Conservation (phyloP, 208 protist genomes). For the Naegleria lovaniensis region DNA sequence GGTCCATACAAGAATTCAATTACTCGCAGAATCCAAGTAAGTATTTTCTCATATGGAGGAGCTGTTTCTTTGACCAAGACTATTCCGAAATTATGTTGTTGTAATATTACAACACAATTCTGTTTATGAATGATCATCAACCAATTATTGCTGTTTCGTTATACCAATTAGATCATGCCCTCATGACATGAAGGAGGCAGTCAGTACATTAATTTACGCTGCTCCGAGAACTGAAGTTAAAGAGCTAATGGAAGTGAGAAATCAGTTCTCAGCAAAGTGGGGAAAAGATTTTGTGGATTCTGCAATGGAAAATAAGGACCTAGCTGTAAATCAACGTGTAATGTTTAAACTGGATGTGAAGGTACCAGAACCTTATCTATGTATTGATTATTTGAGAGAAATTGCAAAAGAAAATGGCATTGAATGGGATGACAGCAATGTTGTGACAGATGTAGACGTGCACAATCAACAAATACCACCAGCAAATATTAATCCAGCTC, state of each 20-base stretch:
- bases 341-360: slow-evolving; percentile 16
- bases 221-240: slow-evolving; percentile 2
- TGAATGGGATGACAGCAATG: slow-evolving; percentile 7
- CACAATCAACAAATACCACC: background rate
- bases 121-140: too few relatives aligned
- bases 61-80: too few relatives aligned
- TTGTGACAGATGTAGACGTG: background rate
- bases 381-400: slow-evolving; percentile 18
- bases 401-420: slow-evolving; percentile 17
- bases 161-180: background rate
- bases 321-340: background rate
- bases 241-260: background rate
- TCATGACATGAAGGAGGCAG: slow-evolving; percentile 19
- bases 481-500: too few relatives aligned
- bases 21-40: background rate
- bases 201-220: slow-evolving; percentile 9
- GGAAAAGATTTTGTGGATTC: background rate
- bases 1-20: background rate
- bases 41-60: too few relatives aligned
- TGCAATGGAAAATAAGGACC: slow-evolving; percentile 11
- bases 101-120: too few relatives aligned
- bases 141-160: too few relatives aligned
- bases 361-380: slow-evolving; percentile 25
- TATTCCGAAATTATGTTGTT: too few relatives aligned
- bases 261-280: background rate